Percentiles rank a stretch among this genome's conserved stretches.
These are phyloP conservation scores for Rhipidocladum racemiflorum DNA, from an alignment of 176 grass and related monocot genomes.

Conservation along the genomic window DNA sequence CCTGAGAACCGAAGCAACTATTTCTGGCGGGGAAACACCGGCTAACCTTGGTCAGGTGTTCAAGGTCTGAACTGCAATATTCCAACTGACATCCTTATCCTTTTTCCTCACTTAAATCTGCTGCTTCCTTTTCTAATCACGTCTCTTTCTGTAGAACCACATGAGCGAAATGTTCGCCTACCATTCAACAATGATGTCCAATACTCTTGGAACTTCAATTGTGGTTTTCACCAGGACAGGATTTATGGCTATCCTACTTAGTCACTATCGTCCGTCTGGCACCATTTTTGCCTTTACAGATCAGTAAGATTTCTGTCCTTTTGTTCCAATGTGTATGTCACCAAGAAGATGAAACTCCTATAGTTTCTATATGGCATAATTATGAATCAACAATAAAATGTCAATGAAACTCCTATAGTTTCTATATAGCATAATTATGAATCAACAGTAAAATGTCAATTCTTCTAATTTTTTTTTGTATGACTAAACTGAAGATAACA, in stretches of 20 bases:
- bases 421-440: background rate
- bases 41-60: conserved; percentile 77
- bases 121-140: conserved; percentile 12
- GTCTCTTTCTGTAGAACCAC: conserved; percentile 53
- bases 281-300: conserved; percentile 99
- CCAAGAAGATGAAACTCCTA: background rate
- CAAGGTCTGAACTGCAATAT: conserved; percentile 55
- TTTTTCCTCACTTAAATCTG: conserved; percentile 7
- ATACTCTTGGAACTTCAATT: conserved; percentile 89
- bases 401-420: background rate
- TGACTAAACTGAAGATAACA: background rate
- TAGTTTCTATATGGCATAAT: background rate
- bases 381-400: background rate
- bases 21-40: conserved; percentile 60
- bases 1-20: conserved; percentile 86
- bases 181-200: conserved; percentile 99
- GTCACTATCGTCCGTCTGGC: conserved; percentile 85
- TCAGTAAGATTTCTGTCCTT: conserved; percentile 53
- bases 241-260: conserved; percentile 95
- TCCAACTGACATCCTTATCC: background rate
- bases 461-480: background rate
- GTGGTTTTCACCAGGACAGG: conserved; percentile 96
- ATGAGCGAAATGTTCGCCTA: conserved; percentile 99
- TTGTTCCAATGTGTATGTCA: background rate
- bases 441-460: background rate